Evolutionary conservation across 176 grass and related monocot genomes (phyloP).

Genomic region (Carex cristatella): DNA sequence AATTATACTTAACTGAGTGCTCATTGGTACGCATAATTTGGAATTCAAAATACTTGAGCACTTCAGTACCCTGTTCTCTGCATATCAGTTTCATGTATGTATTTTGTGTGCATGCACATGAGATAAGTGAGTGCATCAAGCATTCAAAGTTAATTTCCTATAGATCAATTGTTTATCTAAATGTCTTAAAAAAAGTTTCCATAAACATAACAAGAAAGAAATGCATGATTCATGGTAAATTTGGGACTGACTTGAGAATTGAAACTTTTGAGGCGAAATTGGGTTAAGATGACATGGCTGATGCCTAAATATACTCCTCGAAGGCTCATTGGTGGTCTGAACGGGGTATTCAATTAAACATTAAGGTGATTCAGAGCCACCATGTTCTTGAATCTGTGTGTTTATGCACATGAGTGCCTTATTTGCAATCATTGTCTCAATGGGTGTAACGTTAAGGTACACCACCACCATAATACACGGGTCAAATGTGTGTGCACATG

Average conservation of each 20-base stretch:
- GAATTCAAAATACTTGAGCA: background rate
- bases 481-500: background rate
- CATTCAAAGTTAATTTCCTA: background rate
- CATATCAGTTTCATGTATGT: background rate
- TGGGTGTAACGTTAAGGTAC: background rate
- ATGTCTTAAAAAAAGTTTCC: background rate
- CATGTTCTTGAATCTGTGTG: background rate
- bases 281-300: background rate
- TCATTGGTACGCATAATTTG: background rate
- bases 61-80: background rate
- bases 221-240: background rate
- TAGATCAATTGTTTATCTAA: background rate
- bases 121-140: background rate
- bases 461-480: background rate
- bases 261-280: background rate
- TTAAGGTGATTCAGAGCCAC: background rate
- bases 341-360: background rate
- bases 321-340: background rate
- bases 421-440: background rate
- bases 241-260: background rate
- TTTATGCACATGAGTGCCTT: background rate
- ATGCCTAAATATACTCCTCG: background rate
- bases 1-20: slow-evolving; percentile 1
- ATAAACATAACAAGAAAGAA: background rate
- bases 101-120: background rate